phyloP scores from a whole-genome alignment of 225 moss, liverwort and hornwort genomes.

The Polytrichum formosum region DNA sequence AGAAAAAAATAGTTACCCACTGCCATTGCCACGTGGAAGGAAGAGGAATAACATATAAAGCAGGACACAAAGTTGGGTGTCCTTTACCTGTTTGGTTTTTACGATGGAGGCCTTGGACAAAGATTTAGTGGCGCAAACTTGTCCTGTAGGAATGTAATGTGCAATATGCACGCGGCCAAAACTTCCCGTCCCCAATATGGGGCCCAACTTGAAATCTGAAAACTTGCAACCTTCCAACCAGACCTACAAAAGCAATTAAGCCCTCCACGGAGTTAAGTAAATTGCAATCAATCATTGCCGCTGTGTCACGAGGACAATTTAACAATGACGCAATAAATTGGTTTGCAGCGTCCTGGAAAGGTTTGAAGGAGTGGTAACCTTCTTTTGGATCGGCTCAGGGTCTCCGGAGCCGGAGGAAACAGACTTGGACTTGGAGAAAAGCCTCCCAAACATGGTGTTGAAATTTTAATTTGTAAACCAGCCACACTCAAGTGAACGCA shows the following conservation, averaged over 20 bases:
- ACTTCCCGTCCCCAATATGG: slow-evolving; percentile 88
- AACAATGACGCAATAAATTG: not conserved
- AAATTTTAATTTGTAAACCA: slow-evolving; percentile 8
- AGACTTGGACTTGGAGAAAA: slow-evolving; percentile 63
- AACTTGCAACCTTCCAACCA: slow-evolving; percentile 81
- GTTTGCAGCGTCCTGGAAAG: not conserved
- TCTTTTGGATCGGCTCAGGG: slow-evolving; percentile 8
- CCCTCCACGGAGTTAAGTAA: slow-evolving; percentile 5
- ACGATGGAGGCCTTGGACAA: slow-evolving; percentile 88
- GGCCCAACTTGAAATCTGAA: slow-evolving; percentile 77
- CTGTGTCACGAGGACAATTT: not conserved
- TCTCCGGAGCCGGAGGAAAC: slow-evolving; percentile 16
- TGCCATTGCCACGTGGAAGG: too few species aligned
- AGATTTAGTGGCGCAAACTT: slow-evolving; percentile 79
- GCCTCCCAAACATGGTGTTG: slow-evolving; percentile 51
- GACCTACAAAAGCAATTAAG: slow-evolving; percentile 28
- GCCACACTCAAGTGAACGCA: not conserved
- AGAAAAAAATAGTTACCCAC: too few species aligned
- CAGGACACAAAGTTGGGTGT: too few species aligned
- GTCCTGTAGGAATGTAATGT: slow-evolving; percentile 56
- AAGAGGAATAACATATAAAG: too few species aligned
- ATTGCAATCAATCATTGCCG: not conserved
- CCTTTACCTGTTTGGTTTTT: slow-evolving; percentile 71
- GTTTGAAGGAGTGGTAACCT: slow-evolving; percentile 15
- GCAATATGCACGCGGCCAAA: slow-evolving; percentile 89